These are phyloP conservation scores for Eragrostis tef DNA, from an alignment of 202 grass and related monocot species.

Conservation along the genomic window DNA sequence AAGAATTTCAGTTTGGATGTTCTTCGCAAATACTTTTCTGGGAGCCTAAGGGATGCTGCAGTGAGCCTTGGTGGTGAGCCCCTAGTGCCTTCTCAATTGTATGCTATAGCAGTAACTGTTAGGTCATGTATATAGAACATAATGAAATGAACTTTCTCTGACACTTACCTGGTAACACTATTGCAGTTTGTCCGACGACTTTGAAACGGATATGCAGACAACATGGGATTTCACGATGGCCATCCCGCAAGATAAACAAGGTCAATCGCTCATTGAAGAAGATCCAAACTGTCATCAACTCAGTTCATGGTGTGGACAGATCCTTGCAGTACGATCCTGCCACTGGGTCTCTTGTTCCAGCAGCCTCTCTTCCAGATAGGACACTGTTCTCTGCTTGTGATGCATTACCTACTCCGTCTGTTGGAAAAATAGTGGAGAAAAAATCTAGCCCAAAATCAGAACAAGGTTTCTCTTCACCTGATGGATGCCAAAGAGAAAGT, in stretches of 20 bases:
- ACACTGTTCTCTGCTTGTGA: constrained; percentile 9
- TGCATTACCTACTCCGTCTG: constrained; percentile 39
- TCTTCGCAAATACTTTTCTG: constrained; percentile 93
- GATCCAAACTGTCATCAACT: constrained; percentile 92
- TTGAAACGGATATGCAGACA: constrained; percentile 94
- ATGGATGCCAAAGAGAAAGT: constrained; percentile 46
- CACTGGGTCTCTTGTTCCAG: constrained; percentile 73
- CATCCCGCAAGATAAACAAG: constrained; percentile 98
- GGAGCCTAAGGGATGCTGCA: constrained; percentile 90
- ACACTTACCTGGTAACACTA: constrained; percentile 37
- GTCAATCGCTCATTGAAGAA: constrained; percentile 93
- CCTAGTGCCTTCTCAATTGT: neutral
- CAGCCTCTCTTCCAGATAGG: constrained; percentile 55
- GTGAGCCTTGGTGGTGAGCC: constrained; percentile 81
- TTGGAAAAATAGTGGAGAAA: constrained; percentile 30
- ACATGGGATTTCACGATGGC: constrained; percentile 94
- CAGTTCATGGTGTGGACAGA: constrained; percentile 78
- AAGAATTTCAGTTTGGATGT: constrained; percentile 90
- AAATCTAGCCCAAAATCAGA: constrained; percentile 56
- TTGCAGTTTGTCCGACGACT: constrained; percentile 96
- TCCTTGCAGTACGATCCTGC: constrained; percentile 82
- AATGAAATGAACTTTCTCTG: constrained; percentile 19
- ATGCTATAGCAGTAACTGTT: neutral
- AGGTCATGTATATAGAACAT: constrained; percentile 4
- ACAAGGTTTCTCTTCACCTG: constrained; percentile 46